Conservation (phyloP, 306 rosid genomes). For the Comarum palustre region DNA sequence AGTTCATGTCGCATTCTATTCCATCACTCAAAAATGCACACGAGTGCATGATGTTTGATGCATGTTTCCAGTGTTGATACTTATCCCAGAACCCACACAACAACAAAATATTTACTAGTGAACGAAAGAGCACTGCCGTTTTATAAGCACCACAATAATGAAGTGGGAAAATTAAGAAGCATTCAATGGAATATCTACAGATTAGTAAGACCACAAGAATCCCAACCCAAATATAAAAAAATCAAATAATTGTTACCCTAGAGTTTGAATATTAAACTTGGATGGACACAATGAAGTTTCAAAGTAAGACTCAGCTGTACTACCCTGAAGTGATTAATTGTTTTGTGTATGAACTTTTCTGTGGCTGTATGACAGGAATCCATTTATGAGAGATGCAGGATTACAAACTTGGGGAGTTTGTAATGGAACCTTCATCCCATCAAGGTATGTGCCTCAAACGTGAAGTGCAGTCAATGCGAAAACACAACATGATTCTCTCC, state of each 20-base stretch:
- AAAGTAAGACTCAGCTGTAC: not conserved
- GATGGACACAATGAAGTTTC: not conserved
- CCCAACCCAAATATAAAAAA: not conserved
- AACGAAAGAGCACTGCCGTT: not conserved
- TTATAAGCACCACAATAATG: slow-evolving; percentile 4
- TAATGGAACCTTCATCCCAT: not conserved
- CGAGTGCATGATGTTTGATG: not conserved
- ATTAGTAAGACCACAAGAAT: not conserved
- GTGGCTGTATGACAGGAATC: not conserved
- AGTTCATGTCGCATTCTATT: not conserved
- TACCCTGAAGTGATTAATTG: not conserved
- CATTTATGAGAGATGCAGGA: not conserved
- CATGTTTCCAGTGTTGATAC: not conserved
- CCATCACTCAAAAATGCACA: not conserved
- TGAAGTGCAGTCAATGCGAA: not conserved
- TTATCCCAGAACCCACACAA: not conserved
- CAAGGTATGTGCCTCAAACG: not conserved
- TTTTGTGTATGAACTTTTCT: not conserved
- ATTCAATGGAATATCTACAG: not conserved
- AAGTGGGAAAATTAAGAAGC: not conserved
- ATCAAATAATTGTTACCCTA: not conserved
- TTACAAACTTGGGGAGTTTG: not conserved
- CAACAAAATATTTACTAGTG: not conserved
- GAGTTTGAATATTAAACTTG: not conserved
- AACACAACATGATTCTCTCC: not conserved